Percentiles rank a stretch among this genome's conserved stretches.
phyloP scores from a whole-genome alignment of 1,284 basidiomycete genomes.

The Ustilago curta region DNA sequence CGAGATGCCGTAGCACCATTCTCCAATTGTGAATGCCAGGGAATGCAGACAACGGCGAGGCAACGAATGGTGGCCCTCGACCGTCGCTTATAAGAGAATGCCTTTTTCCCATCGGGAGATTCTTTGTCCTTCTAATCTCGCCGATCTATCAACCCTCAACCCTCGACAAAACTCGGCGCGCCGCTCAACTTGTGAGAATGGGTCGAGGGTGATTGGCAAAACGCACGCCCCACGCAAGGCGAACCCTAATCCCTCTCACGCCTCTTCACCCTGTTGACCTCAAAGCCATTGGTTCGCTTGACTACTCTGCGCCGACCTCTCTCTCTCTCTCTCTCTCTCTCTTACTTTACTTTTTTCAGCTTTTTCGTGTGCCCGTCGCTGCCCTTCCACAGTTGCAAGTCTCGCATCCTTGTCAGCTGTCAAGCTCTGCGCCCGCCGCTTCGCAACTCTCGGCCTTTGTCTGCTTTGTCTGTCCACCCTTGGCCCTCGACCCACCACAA shows the following conservation, averaged over 20 bases:
- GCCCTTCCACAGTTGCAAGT: no score
- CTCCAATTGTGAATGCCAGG: no score
- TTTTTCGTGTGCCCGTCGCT: no score
- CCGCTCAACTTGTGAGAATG: conserved; percentile 3
- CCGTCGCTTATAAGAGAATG: no score
- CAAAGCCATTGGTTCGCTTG: conserved; percentile 22
- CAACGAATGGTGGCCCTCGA: no score
- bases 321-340: neutral
- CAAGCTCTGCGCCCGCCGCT: conserved; percentile 30
- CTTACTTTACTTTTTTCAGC: neutral
- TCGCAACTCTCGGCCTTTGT: neutral
- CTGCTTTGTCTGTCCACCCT: neutral
- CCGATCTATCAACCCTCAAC: conserved; percentile 10
- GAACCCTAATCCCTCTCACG: conserved; percentile 17
- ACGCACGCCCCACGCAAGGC: neutral
- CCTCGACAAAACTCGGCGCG: neutral
- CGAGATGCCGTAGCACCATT: no score
- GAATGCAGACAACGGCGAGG: no score
- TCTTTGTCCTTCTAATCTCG: no score
- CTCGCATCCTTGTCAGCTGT: conserved; percentile 29
- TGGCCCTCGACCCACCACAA: conserved; percentile 1
- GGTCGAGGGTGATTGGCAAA: conserved; percentile 25
- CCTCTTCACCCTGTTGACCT: neutral
- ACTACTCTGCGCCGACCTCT: conserved; percentile 15
- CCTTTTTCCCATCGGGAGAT: neutral